Evolutionary conservation across 495 filamentous ascomycete genomes (phyloP).

Genomic region (Friedmanniomyces simplex): DNA sequence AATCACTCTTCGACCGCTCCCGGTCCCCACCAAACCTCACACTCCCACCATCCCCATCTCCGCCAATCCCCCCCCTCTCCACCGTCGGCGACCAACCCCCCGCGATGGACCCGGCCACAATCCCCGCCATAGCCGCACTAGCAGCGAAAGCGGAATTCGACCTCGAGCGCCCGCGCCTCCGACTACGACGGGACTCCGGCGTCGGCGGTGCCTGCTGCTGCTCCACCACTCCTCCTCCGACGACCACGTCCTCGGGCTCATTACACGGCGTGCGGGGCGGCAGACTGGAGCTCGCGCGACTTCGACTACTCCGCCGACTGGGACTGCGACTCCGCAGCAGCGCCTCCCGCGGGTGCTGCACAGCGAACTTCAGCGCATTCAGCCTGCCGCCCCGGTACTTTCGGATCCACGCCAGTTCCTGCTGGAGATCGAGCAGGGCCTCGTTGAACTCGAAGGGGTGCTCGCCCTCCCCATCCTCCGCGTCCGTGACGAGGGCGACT

Average conservation of each 20-base stretch:
- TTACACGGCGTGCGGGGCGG: slow-evolving; percentile 61
- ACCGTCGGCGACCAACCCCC: slow-evolving; percentile 86
- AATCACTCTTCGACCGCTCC: slow-evolving; percentile 15
- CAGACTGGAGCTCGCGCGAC: slow-evolving; percentile 53
- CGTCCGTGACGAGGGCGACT: too few species aligned
- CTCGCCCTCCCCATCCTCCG: slow-evolving; percentile 60
- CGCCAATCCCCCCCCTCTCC: too few species aligned
- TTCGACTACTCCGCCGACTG: slow-evolving; percentile 40
- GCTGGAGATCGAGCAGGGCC: slow-evolving; percentile 29
- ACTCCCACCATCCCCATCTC: slow-evolving; percentile 38
- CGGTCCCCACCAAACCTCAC: slow-evolving; percentile 42
- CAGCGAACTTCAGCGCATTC: slow-evolving; percentile 73
- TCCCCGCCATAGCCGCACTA: slow-evolving; percentile 76
- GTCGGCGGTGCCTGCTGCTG: slow-evolving; percentile 45
- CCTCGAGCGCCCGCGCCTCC: slow-evolving; percentile 63
- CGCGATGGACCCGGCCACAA: slow-evolving; percentile 76
- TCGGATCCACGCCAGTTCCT: slow-evolving; percentile 50
- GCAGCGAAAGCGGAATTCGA: slow-evolving; percentile 72
- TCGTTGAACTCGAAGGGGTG: slow-evolving; percentile 48
- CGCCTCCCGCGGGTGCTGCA: slow-evolving; percentile 66
- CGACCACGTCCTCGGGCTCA: slow-evolving; percentile 41
- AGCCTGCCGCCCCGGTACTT: slow-evolving; percentile 73
- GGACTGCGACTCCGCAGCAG: slow-evolving; percentile 64
- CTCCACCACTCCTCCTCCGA: background rate
- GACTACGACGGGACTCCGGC: slow-evolving; percentile 58